Evolutionary conservation across 2,329 filamentous ascomycete genomes (phyloP).

Genomic region (Periconia sp.): DNA sequence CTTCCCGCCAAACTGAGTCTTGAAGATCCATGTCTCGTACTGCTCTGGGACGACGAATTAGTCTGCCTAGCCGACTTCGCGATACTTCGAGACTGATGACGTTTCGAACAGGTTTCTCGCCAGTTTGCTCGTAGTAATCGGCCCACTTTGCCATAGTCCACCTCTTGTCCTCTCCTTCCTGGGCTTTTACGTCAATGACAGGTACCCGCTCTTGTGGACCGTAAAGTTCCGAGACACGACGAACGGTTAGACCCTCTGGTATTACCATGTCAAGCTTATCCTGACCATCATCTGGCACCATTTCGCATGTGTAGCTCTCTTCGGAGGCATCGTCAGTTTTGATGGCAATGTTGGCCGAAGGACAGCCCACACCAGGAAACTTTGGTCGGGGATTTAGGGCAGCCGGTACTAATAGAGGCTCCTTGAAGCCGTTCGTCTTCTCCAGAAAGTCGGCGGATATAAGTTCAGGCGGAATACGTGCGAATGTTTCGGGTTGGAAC

Average conservation of each 20-base stretch:
- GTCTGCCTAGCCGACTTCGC: constrained; percentile 65
- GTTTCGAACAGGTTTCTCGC: constrained; percentile 68
- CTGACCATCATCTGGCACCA: constrained; percentile 64
- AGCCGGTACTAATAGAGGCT: constrained; percentile 71
- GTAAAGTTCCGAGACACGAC: constrained; percentile 67
- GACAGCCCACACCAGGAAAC: constrained; percentile 19
- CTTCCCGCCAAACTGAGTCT: constrained; percentile 62
- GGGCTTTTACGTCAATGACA: constrained; percentile 73
- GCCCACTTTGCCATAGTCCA: constrained; percentile 72
- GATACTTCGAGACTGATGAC: constrained; percentile 74
- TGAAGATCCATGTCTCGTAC: constrained; percentile 68
- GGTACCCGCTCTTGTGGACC: constrained; percentile 67
- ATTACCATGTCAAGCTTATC: constrained; percentile 73
- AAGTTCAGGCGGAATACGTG: constrained; percentile 67
- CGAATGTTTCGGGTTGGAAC: constrained; percentile 67
- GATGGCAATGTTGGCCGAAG: background rate
- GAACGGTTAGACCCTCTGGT: constrained; percentile 67
- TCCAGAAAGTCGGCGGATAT: constrained; percentile 69
- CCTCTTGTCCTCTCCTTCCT: constrained; percentile 68
- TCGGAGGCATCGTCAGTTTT: constrained; percentile 6
- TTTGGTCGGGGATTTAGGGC: constrained; percentile 63
- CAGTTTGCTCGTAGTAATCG: constrained; percentile 69
- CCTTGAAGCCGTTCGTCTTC: constrained; percentile 66
- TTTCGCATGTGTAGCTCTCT: constrained; percentile 55
- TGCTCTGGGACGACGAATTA: constrained; percentile 68